Base-by-base conservation (phyloP, 805 yeast species). In the Scheffersomyces amazonensis region DNA sequence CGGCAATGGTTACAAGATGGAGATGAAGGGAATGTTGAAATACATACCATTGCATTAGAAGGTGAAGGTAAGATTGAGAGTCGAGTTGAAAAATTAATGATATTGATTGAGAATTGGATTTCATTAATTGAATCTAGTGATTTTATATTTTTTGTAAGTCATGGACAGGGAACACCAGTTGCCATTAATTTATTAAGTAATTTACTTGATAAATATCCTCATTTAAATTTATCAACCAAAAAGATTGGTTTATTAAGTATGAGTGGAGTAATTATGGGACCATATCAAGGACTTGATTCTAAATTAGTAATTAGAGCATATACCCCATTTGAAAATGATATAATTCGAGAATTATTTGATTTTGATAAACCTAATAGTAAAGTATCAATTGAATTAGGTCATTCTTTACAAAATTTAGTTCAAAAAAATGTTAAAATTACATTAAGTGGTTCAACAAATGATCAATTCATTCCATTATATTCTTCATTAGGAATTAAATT, bases 241-340 rank as follows among this genome's bases (percentile, higher is more conserved):
- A 56, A 50, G 37, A 40, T 67, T 3, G 70, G 65, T 0, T 40
- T 65, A 1, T 43, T 69, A n/a, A 56, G 66, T 40, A 58, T 69
- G 60, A 54, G 64, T 7, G 71, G 71, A 1, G 50, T 57, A 13
- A 35, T 49, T 10, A 35, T 43, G n/a, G 73, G 73, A 0, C 67
- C 70, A 5, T 42, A 53, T 17, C 22, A 44, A 2, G 64, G 61
- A 3, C 40, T 64, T 17, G 66, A 62, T 31, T 39, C 64, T n/a
- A 64, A 62, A 41, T 46, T 66, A 18, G 69, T 67, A 5, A 48
- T 59, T 11, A 46, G 73, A 34, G 73, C 73, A 9, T 67, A 56
- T 46, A 49, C 66, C 2, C 38, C 49, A 5, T 43, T 43, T 17
- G 75, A 69, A 37, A 66, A 66, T 43, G 64, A 58, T 34, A 58